These are phyloP conservation scores for Cyclotella choctawhatcheeana DNA, from an alignment of 108 stramenopile species.

Conservation along the genomic window DNA sequence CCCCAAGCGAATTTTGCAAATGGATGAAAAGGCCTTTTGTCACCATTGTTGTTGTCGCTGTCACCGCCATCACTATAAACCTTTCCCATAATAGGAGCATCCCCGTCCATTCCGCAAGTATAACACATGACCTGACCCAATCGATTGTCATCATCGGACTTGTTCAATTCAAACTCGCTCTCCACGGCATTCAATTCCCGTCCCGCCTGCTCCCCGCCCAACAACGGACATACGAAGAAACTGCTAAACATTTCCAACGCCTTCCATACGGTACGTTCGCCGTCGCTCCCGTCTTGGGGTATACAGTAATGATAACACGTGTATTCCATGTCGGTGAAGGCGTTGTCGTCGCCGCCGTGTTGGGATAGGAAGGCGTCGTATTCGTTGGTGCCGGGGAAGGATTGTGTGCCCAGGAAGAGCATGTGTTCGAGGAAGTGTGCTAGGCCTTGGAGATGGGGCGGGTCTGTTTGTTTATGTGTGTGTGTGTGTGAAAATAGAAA, in stretches of 20 bases:
- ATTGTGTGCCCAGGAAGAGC: constrained; percentile 94
- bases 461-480: too few relatives aligned
- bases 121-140: constrained; percentile 72
- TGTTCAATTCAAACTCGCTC: constrained; percentile 91
- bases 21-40: constrained; percentile 59
- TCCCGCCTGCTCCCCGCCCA: constrained; percentile 80
- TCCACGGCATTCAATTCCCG: constrained; percentile 98
- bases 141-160: constrained; percentile 78
- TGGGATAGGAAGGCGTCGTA: constrained; percentile 86
- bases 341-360: constrained; percentile 95
- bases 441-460: constrained; percentile 85
- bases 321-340: constrained; percentile 93
- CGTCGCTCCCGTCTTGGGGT: constrained; percentile 60
- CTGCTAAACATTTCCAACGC: constrained; percentile 95
- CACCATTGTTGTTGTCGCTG: not conserved
- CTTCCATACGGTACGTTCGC: constrained; percentile 57
- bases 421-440: constrained; percentile 96
- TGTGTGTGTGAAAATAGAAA: too few relatives aligned
- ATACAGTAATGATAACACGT: constrained; percentile 95
- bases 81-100: constrained; percentile 46
- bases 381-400: constrained; percentile 90
- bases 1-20: constrained; percentile 84
- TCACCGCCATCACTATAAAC: not conserved
- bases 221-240: constrained; percentile 92
- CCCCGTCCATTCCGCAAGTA: constrained; percentile 62